A percentile compares a stretch with the other conserved stretches of the same genome.
These are phyloP conservation scores for Trifolium dubium DNA, from an alignment of 306 rosid species.

Conservation along the genomic window DNA sequence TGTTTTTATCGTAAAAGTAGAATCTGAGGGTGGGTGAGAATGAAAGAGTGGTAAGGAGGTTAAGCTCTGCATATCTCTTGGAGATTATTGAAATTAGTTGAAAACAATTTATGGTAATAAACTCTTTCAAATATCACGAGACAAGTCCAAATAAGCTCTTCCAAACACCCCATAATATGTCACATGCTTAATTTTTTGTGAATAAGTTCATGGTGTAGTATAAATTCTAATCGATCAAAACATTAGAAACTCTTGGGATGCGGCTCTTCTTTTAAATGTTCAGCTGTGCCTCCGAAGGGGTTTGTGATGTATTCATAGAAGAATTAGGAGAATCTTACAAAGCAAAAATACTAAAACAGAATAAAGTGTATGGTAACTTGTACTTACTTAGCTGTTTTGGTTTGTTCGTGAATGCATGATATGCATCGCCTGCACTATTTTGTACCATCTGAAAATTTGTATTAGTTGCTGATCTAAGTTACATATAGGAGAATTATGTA, in stretches of 20 bases:
- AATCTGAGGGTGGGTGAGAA: not conserved
- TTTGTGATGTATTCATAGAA: not conserved
- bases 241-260: constrained; percentile 2
- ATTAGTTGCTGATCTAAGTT: constrained; percentile 60
- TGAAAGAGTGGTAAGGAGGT: not conserved
- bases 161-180: not conserved
- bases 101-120: not conserved
- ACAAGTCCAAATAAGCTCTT: not conserved
- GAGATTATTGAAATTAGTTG: not conserved
- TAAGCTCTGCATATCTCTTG: not conserved
- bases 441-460: constrained; percentile 50
- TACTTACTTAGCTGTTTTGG: constrained; percentile 14
- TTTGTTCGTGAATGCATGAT: constrained; percentile 41
- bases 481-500: constrained; percentile 64
- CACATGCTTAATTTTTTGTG: constrained; percentile 1
- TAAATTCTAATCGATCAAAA: not conserved
- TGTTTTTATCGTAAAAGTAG: not conserved
- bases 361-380: not conserved
- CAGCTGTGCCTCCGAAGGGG: not conserved
- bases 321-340: not conserved
- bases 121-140: not conserved
- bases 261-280: not conserved
- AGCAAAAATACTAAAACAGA: not conserved
- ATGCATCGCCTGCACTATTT: constrained; percentile 41
- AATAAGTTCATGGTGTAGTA: not conserved